Percentiles rank a stretch among this genome's conserved stretches.
phyloP scores from a whole-genome alignment of 1,284 basidiomycete genomes.

The Malassezia vespertilionis region DNA sequence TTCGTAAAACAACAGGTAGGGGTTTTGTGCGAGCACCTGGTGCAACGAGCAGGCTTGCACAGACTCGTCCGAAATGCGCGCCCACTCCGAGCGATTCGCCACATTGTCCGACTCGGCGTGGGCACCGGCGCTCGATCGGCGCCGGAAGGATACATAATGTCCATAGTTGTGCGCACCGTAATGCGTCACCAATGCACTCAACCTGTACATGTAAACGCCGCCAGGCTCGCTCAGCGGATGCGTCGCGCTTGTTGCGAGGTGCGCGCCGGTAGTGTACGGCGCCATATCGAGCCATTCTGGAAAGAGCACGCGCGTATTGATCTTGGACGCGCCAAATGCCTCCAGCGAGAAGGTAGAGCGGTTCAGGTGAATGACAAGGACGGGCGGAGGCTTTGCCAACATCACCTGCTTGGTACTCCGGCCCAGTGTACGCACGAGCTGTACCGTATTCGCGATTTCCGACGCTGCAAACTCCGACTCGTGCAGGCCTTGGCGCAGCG shows the following conservation, averaged over 20 bases:
- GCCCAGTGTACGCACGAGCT: slow-evolving; percentile 17
- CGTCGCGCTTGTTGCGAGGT: slow-evolving; percentile 19
- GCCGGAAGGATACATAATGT: slow-evolving; percentile 41
- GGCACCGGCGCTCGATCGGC: slow-evolving; percentile 7
- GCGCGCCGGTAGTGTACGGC: slow-evolving; percentile 25
- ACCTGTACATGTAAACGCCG: slow-evolving; percentile 20
- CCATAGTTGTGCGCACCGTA: slow-evolving; percentile 43
- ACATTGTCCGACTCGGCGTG: no score
- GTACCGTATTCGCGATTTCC: slow-evolving; percentile 6
- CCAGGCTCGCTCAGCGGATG: background rate
- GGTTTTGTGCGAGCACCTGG: slow-evolving; percentile 38
- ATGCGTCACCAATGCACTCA: slow-evolving; percentile 37
- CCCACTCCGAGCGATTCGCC: no score
- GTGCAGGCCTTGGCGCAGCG: slow-evolving; percentile 23
- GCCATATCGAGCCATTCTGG: slow-evolving; percentile 33
- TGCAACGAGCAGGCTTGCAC: slow-evolving; percentile 23
- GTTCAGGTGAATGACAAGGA: slow-evolving; percentile 39
- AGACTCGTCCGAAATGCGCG: slow-evolving; percentile 38
- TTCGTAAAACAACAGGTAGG: slow-evolving; percentile 44
- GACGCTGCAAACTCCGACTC: slow-evolving; percentile 27
- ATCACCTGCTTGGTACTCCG: slow-evolving; percentile 41
- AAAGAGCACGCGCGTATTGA: slow-evolving; percentile 33
- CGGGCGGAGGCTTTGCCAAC: slow-evolving; percentile 32
- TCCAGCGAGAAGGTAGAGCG: slow-evolving; percentile 31
- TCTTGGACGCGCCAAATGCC: slow-evolving; percentile 33